Percentiles rank a stretch among this genome's conserved stretches.
Conservation (phyloP, 495 filamentous ascomycete species). For the Annulohypoxylon moriforme region DNA sequence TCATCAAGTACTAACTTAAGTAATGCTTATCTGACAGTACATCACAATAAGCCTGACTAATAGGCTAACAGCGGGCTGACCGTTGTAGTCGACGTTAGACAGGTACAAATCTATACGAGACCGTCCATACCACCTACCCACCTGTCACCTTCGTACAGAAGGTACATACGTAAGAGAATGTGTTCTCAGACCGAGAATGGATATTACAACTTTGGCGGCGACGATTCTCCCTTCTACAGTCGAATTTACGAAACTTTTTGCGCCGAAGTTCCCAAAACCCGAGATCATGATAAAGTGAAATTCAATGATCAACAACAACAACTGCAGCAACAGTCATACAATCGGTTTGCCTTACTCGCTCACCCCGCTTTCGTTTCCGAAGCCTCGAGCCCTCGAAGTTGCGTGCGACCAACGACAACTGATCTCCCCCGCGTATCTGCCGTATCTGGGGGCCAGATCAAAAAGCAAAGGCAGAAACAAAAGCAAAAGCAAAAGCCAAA, state of each 20-base stretch:
- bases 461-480: conserved; percentile 21
- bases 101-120: conserved; percentile 13
- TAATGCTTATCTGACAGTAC: conserved; percentile 25
- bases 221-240: conserved; percentile 44
- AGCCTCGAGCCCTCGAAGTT: conserved; percentile 34
- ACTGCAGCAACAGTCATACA: conserved; percentile 20
- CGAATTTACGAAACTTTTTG: conserved; percentile 40
- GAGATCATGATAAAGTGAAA: conserved; percentile 40
- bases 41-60: neutral
- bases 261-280: conserved; percentile 24
- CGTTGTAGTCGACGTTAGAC: conserved; percentile 16
- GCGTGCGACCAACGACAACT: conserved; percentile 38
- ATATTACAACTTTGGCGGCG: conserved; percentile 29
- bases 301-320: conserved; percentile 14
- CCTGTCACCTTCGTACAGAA: conserved; percentile 12
- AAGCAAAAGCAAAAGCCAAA: conserved; percentile 11
- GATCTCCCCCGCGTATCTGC: conserved; percentile 33
- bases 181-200: conserved; percentile 35
- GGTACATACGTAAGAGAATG: conserved; percentile 40
- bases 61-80: neutral
- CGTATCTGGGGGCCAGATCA: conserved; percentile 33
- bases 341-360: conserved; percentile 23
- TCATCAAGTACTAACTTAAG: conserved; percentile 10
- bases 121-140: neutral
- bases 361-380: conserved; percentile 41